Evolutionary conservation across 208 protist genomes (phyloP).

Genomic region (Endotrypanum monterogeii): DNA sequence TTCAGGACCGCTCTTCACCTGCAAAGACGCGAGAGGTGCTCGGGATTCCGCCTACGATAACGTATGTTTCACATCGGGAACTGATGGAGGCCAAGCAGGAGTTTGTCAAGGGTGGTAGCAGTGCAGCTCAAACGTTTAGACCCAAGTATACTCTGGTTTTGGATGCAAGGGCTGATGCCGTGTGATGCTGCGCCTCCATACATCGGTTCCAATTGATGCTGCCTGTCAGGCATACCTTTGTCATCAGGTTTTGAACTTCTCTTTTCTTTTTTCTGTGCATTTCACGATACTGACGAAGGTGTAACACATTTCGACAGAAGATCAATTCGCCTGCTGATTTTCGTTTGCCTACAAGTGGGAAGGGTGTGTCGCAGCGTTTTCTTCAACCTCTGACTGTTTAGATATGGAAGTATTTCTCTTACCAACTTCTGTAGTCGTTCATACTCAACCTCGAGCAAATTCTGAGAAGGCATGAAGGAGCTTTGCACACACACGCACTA

Average conservation of each 20-base stretch:
- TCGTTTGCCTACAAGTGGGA: background rate
- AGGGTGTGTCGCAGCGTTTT: background rate
- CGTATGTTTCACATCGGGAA: constrained; percentile 72
- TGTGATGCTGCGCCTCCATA: background rate
- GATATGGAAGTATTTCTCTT: constrained; percentile 4
- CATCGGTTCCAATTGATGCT: background rate
- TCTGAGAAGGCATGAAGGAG: constrained; percentile 5
- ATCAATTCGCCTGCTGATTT: background rate
- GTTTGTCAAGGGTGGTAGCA: constrained; percentile 31
- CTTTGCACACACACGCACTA: background rate
- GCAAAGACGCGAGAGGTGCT: constrained; percentile 23
- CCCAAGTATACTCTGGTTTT: constrained; percentile 54
- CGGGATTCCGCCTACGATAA: constrained; percentile 26
- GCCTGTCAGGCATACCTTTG: background rate
- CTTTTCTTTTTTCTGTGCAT: background rate
- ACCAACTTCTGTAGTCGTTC: constrained; percentile 3
- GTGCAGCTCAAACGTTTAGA: constrained; percentile 29
- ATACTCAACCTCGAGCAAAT: constrained; percentile 1
- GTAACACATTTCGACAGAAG: background rate
- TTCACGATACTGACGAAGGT: background rate
- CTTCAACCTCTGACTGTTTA: background rate
- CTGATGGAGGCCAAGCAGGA: constrained; percentile 79
- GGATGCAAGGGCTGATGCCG: background rate
- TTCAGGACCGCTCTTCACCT: constrained; percentile 2
- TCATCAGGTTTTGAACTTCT: background rate